Percentiles rank a stretch among this genome's conserved stretches.
Evolutionary conservation across 2,329 filamentous ascomycete species (phyloP).

Genomic region (Falciphora oryzae): DNA sequence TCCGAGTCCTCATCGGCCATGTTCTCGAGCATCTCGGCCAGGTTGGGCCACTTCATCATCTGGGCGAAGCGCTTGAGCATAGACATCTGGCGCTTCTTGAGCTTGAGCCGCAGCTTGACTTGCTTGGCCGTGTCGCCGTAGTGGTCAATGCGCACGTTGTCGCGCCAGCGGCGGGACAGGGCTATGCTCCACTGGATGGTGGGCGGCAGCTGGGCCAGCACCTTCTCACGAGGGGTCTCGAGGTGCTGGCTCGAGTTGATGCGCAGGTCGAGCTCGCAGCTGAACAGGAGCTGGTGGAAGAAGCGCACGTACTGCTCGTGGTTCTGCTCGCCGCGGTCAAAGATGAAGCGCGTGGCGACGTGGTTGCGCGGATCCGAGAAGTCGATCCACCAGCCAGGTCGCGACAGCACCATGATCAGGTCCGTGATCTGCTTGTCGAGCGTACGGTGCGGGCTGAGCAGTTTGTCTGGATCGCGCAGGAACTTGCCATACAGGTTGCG

Average conservation of each 20-base stretch:
- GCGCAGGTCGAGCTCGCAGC: conserved; percentile 64
- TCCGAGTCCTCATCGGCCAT: conserved; percentile 56
- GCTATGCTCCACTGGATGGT: conserved; percentile 68
- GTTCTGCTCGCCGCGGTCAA: conserved; percentile 51
- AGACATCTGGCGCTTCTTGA: conserved; percentile 62
- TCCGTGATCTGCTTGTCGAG: conserved; percentile 69
- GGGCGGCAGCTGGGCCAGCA: conserved; percentile 60
- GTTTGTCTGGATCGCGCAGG: conserved; percentile 60
- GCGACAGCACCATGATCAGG: conserved; percentile 61
- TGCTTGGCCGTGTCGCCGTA: conserved; percentile 48
- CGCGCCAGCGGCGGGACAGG: conserved; percentile 66
- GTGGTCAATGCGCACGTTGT: conserved; percentile 61
- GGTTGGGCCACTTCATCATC: conserved; percentile 73
- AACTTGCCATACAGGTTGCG: conserved; percentile 61
- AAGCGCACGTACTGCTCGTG: conserved; percentile 57
- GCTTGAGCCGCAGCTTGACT: conserved; percentile 57
- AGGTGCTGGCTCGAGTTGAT: conserved; percentile 58
- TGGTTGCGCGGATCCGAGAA: conserved; percentile 66
- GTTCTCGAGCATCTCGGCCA: conserved; percentile 56
- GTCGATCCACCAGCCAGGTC: conserved; percentile 59
- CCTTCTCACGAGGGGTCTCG: conserved; percentile 58
- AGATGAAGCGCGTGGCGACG: conserved; percentile 67
- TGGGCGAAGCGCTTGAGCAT: conserved; percentile 63
- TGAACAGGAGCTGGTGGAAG: conserved; percentile 71
- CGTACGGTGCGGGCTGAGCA: conserved; percentile 53